Evolutionary conservation across 768 basidiomycete species (phyloP), one percentile per base, ranked within the genome.

Genomic region (Mycena olivaceomarginata): DNA sequence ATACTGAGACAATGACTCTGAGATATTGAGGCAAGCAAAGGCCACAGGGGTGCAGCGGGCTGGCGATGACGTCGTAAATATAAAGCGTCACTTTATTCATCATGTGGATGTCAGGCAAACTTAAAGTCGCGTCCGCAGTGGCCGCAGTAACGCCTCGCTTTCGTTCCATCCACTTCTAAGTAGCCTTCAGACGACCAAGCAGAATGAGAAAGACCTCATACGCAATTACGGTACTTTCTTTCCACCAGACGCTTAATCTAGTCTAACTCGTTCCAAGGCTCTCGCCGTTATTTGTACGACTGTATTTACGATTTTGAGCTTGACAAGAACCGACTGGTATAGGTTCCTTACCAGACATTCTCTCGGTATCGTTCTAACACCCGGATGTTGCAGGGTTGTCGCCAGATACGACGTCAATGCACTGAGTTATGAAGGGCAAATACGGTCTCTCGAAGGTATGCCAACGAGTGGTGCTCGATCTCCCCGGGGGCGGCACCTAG

Each of bases 401-500:
- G 86, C 89, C 9, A 86, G 81, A 60, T 85, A 85, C 63, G 80
- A 92, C 70, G 78, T 92, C 45, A 85, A 89, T 72, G 88, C 88
- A 10, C 88, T 57, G 10, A 57, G 86, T 39, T 79, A 91, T 66
- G 91, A 89, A 89, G 1, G 84, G 90, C 43, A 88, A 87, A 71
- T 95, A 93, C 79, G 95, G 95, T 10, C 88, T 96, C 40, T 82
- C 81, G 77, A 77, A 90, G 76, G 89, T 88, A 22, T 96, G 95
- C 85, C 89, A 93, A 69, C 89, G 89, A 59, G 85, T 87, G 64
- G 70, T 89, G 1, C 83, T 93, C 57, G 83, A 86, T 77, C 75
- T 94, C 13, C 93, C 92, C 4, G 86, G 86, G n/a, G 85, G 88
- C 8, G 88, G 87, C 53, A 85, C 85, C 79, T n/a, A 85, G 88